A percentile compares a stretch with the other conserved stretches of the same genome.
Evolutionary conservation across 1,284 basidiomycete genomes (phyloP).

Genomic region (Naganishia sp.): DNA sequence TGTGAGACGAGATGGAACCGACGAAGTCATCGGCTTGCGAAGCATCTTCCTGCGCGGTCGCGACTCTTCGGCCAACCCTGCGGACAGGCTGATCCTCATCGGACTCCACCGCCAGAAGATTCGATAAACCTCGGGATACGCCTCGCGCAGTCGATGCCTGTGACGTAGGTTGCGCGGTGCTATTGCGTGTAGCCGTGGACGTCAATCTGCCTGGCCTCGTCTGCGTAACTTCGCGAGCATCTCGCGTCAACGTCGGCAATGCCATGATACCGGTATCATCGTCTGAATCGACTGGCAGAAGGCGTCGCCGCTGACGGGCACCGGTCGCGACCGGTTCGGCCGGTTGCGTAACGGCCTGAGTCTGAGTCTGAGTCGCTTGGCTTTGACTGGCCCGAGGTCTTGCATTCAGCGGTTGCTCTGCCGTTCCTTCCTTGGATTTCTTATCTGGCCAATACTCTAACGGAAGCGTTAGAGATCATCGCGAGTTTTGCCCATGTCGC

Average conservation of each 20-base stretch:
- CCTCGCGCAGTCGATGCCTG: not conserved
- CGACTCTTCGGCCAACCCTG: not conserved
- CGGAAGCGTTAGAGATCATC: not conserved
- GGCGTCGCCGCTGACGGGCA: conserved; percentile 2
- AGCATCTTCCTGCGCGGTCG: not conserved
- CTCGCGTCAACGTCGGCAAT: conserved; percentile 13
- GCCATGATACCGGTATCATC: conserved; percentile 18
- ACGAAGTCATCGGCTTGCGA: conserved; percentile 11
- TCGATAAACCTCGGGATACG: not conserved
- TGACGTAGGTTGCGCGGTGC: not conserved
- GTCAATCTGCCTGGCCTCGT: not conserved
- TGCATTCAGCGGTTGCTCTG: conserved; percentile 1
- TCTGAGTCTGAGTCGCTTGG: not conserved
- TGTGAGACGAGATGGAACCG: conserved; percentile 11
- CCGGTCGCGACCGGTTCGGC: not conserved
- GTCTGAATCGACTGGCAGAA: conserved; percentile 17
- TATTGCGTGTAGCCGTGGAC: conserved; percentile 1
- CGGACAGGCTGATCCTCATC: conserved; percentile 20
- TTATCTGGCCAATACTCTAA: conserved; percentile 22
- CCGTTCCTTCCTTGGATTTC: not conserved
- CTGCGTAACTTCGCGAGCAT: conserved; percentile 7
- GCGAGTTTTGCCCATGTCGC: conserved; percentile 22
- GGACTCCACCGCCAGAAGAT: conserved; percentile 14
- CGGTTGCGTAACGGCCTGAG: conserved; percentile 2
- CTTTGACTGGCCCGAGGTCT: not conserved